phyloP scores from a whole-genome alignment of 208 protist genomes.

The Naegleria gruberi region DNA sequence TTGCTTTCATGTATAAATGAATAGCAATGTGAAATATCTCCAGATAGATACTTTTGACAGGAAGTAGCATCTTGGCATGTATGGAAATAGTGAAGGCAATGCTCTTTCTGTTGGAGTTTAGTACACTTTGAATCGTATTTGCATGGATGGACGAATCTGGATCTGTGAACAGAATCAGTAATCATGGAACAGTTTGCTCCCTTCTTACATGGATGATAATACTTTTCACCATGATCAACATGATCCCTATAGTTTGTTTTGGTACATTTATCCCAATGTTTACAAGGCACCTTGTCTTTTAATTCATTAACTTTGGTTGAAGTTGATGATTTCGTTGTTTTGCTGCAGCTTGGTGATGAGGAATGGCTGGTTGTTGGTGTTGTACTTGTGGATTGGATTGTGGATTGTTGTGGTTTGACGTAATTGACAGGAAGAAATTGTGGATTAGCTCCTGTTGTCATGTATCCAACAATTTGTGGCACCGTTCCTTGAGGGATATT shows the following conservation, averaged over 20 bases:
- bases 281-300: neutral
- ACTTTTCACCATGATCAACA: neutral
- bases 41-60: too few species aligned
- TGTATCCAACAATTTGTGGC: too few species aligned
- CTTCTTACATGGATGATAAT: neutral
- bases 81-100: neutral
- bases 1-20: neutral
- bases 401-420: too few species aligned
- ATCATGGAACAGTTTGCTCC: neutral
- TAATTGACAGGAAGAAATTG: too few species aligned
- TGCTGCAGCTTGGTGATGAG: too few species aligned
- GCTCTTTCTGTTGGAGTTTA: neutral
- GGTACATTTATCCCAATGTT: neutral
- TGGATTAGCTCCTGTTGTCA: too few species aligned
- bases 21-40: neutral
- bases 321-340: too few species aligned
- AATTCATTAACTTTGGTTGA: too few species aligned
- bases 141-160: neutral
- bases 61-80: neutral
- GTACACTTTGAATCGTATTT: neutral
- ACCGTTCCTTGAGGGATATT: too few species aligned
- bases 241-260: neutral
- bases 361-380: too few species aligned
- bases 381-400: too few species aligned
- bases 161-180: neutral